Evolutionary conservation across 805 yeast genomes (phyloP).

Genomic region (Starmerella bacillaris): DNA sequence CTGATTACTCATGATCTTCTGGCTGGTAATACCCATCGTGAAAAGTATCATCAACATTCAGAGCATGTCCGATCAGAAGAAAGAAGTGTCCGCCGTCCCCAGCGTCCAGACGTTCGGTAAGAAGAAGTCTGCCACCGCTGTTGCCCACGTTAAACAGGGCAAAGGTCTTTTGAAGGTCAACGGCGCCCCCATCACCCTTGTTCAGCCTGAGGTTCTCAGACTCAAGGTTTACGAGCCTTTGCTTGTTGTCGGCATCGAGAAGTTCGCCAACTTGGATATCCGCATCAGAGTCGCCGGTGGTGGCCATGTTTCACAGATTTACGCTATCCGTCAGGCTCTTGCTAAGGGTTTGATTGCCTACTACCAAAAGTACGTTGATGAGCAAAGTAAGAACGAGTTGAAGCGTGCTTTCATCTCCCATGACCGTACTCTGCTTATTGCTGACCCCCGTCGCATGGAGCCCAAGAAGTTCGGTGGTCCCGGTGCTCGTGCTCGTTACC

Average conservation of each 20-base stretch:
- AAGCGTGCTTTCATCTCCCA: conserved; percentile 93
- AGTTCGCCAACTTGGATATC: conserved; percentile 94
- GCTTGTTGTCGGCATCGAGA: conserved; percentile 94
- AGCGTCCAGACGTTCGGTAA: conserved; percentile 86
- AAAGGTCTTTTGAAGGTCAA: conserved; percentile 97
- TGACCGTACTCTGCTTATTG: conserved; percentile 99
- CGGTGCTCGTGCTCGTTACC: conserved; percentile 99
- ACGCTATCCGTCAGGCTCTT: conserved; percentile 99
- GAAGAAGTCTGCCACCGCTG: conserved; percentile 99
- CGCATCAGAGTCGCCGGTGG: conserved; percentile 99
- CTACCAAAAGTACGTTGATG: conserved; percentile 98
- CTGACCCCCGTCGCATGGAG: conserved; percentile 99
- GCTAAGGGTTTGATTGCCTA: conserved; percentile 99
- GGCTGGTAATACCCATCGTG: conserved; percentile 1
- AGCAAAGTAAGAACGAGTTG: conserved; percentile 98
- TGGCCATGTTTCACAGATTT: conserved; percentile 99
- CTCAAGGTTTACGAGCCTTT: conserved; percentile 99
- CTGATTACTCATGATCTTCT: neutral
- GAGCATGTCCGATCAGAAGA: conserved; percentile 12
- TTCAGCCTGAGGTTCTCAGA: conserved; percentile 97
- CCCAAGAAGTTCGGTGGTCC: conserved; percentile 99
- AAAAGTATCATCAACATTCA: conserved; percentile 4
- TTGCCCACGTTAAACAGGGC: conserved; percentile 99
- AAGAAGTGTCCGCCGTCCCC: conserved; percentile 9
- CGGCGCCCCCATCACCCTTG: conserved; percentile 98